Evolutionary conservation across 148 eudicot species (phyloP).

Genomic region (Spergularia marina): DNA sequence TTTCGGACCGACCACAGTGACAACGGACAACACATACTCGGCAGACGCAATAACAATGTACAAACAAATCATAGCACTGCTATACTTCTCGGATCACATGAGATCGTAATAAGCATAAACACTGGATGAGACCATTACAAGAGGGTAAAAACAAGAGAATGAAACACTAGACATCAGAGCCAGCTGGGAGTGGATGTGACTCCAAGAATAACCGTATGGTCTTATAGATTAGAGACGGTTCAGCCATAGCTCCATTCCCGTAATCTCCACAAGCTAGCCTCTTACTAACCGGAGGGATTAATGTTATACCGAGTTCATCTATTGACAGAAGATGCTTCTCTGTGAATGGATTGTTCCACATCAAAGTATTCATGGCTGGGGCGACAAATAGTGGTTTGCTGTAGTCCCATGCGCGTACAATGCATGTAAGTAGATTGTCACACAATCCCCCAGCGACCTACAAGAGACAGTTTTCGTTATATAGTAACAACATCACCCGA

Average conservation of each 20-base stretch:
- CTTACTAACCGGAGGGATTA: slow-evolving; percentile 84
- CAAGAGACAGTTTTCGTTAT: neutral
- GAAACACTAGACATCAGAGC: slow-evolving; percentile 12
- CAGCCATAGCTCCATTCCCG: slow-evolving; percentile 98
- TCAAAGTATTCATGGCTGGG: slow-evolving; percentile 92
- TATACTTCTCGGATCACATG: neutral
- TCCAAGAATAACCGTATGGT: slow-evolving; percentile 78
- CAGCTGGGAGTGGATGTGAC: slow-evolving; percentile 29
- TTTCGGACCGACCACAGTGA: too few relatives aligned
- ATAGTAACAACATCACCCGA: too few relatives aligned
- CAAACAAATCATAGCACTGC: slow-evolving; percentile 16
- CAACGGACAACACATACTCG: too few relatives aligned
- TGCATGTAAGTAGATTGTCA: slow-evolving; percentile 84
- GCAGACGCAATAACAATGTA: slow-evolving; percentile 7
- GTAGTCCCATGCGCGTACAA: slow-evolving; percentile 96
- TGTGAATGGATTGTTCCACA: slow-evolving; percentile 95
- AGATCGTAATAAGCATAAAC: neutral
- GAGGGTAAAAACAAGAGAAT: neutral
- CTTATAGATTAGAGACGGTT: slow-evolving; percentile 76
- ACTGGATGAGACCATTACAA: neutral
- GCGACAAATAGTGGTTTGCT: slow-evolving; percentile 82
- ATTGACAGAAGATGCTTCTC: slow-evolving; percentile 76
- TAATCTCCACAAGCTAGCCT: slow-evolving; percentile 94
- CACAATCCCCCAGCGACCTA: slow-evolving; percentile 95
- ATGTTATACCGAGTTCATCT: slow-evolving; percentile 75